Percentiles rank a stretch among this genome's conserved stretches.
Evolutionary conservation across 1,284 basidiomycete species (phyloP).

Genomic region (Laetiporus sulphureus): DNA sequence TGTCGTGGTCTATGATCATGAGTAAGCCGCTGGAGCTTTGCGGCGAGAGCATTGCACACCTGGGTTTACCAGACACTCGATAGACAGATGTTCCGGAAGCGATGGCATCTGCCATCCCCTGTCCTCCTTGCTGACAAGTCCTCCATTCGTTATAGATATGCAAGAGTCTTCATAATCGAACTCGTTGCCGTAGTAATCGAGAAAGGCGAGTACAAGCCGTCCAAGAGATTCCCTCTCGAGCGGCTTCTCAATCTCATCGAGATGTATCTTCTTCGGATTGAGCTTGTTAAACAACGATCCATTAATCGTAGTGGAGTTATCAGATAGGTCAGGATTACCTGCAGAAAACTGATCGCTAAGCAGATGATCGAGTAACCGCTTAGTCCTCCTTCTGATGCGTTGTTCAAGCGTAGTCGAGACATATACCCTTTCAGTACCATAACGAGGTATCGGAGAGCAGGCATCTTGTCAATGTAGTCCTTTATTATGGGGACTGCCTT

Average conservation of each 20-base stretch:
- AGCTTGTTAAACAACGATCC: slow-evolving; percentile 20
- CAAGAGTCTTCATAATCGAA: slow-evolving; percentile 37
- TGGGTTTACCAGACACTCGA: slow-evolving; percentile 38
- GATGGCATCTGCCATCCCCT: slow-evolving; percentile 27
- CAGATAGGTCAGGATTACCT: slow-evolving; percentile 28
- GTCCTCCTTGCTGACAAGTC: slow-evolving; percentile 30
- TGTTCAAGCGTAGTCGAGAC: slow-evolving; percentile 58
- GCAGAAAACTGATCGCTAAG: slow-evolving; percentile 70
- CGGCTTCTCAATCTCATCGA: slow-evolving; percentile 30
- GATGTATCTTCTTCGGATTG: slow-evolving; percentile 33
- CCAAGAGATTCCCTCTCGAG: slow-evolving; percentile 36
- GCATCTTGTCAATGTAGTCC: slow-evolving; percentile 48
- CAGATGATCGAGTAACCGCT: slow-evolving; percentile 73
- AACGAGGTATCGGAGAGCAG: slow-evolving; percentile 59
- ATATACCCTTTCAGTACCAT: slow-evolving; percentile 71
- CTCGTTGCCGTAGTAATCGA: slow-evolving; percentile 37
- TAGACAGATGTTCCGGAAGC: slow-evolving; percentile 26
- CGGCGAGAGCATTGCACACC: slow-evolving; percentile 18
- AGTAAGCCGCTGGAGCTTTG: not conserved
- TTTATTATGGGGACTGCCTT: slow-evolving; percentile 54
- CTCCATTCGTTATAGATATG: slow-evolving; percentile 32
- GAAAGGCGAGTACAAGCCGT: slow-evolving; percentile 36
- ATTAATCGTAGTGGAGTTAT: not conserved
- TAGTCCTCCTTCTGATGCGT: slow-evolving; percentile 66
- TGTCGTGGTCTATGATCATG: slow-evolving; percentile 28